These are phyloP conservation scores for Kalanchoe fedtschenkoi DNA, from an alignment of 164 flowering plant species.

Conservation along the genomic window DNA sequence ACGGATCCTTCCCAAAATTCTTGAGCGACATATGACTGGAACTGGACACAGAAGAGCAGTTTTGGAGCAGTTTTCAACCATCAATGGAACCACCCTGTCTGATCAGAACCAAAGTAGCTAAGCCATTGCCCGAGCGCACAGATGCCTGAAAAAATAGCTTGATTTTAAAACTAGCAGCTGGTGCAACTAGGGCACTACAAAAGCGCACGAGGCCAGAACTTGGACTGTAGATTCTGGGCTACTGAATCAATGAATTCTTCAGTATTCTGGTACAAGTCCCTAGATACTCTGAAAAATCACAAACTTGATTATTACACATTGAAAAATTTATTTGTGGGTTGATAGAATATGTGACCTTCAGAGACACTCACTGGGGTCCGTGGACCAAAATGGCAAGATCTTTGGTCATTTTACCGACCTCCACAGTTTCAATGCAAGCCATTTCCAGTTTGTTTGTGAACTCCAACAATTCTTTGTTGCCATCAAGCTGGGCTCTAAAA, in stretches of 20 bases:
- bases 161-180: neutral
- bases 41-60: too few relatives aligned
- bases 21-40: too few relatives aligned
- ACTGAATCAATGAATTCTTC: constrained; percentile 92
- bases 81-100: too few relatives aligned
- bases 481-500: constrained; percentile 70
- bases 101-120: too few relatives aligned
- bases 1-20: too few relatives aligned
- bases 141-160: too few relatives aligned
- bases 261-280: constrained; percentile 68
- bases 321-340: neutral
- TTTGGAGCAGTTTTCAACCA: too few relatives aligned
- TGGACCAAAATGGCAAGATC: constrained; percentile 82
- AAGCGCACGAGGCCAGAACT: constrained; percentile 28
- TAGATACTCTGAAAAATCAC: constrained; percentile 50
- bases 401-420: constrained; percentile 94
- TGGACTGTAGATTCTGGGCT: constrained; percentile 43
- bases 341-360: neutral
- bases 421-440: constrained; percentile 82
- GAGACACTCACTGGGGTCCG: constrained; percentile 50
- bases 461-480: constrained; percentile 48
- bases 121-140: too few relatives aligned
- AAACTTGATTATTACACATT: neutral
- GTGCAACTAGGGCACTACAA: constrained; percentile 8
- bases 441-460: constrained; percentile 69